phyloP scores from a whole-genome alignment of 2,329 filamentous ascomycete species.

The Coniella lustricola region DNA sequence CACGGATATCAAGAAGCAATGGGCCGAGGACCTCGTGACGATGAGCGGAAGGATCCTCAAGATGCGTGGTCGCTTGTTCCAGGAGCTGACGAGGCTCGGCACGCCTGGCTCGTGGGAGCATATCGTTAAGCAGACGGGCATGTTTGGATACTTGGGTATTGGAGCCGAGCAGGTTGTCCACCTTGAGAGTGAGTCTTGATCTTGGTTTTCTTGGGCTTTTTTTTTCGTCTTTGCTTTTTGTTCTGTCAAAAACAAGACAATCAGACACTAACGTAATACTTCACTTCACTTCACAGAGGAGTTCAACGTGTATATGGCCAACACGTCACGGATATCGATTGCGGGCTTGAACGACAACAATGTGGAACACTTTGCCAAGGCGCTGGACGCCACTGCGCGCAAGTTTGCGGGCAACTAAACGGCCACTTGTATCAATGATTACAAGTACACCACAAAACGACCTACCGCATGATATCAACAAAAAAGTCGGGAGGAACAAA shows the following conservation, averaged over 20 bases:
- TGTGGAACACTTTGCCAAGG: conserved; percentile 25
- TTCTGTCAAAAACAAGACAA: background rate
- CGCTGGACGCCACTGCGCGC: conserved; percentile 16
- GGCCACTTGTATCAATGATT: no score
- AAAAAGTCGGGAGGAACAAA: no score
- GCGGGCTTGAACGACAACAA: conserved; percentile 32
- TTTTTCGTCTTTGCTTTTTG: no score
- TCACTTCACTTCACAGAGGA: conserved; percentile 19
- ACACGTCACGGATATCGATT: conserved; percentile 32
- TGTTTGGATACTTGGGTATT: conserved; percentile 42
- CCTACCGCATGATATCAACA: no score
- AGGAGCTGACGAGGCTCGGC: conserved; percentile 24
- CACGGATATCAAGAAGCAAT: conserved; percentile 24
- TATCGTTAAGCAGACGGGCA: conserved; percentile 30
- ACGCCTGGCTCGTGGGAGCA: conserved; percentile 32
- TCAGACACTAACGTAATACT: background rate
- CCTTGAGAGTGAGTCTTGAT: conserved; percentile 23
- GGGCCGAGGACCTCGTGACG: conserved; percentile 28
- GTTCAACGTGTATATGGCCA: conserved; percentile 33
- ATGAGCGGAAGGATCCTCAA: conserved; percentile 30
- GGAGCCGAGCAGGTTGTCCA: conserved; percentile 37
- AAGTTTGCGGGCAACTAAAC: background rate
- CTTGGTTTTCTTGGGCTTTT: no score
- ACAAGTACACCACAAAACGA: no score
- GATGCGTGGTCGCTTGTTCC: conserved; percentile 29